Conservation (phyloP, 163 green algal species). For the Scenedesmus sp. region DNA sequence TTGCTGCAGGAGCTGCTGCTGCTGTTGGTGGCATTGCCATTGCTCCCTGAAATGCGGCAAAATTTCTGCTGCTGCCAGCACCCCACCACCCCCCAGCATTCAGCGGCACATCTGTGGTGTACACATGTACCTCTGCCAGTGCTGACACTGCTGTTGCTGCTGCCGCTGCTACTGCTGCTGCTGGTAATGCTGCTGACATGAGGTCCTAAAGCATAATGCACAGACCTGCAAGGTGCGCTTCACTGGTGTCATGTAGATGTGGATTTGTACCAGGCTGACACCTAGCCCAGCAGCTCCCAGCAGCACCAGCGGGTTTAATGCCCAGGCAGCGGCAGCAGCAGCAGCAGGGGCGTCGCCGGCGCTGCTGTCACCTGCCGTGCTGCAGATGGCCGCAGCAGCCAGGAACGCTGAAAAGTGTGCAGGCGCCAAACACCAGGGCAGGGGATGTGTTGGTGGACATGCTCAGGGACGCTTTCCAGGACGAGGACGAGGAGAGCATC, state of each 20-base stretch:
- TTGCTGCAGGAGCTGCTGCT: too few relatives aligned
- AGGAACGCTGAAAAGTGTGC: constrained; percentile 40
- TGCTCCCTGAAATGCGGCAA: too few relatives aligned
- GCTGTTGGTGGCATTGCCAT: too few relatives aligned
- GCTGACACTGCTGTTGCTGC: not conserved
- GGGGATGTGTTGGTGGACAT: not conserved
- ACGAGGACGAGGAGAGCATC: too few relatives aligned
- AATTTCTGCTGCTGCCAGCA: too few relatives aligned
- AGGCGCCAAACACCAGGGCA: not conserved
- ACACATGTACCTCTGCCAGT: too few relatives aligned
- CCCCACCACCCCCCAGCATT: not conserved
- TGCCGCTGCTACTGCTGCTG: not conserved
- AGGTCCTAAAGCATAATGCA: too few relatives aligned
- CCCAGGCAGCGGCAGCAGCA: constrained; percentile 28
- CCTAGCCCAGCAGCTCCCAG: constrained; percentile 79
- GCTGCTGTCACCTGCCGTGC: not conserved
- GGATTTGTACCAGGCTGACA: constrained; percentile 86
- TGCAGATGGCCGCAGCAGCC: constrained; percentile 45
- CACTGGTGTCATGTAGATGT: constrained; percentile 90
- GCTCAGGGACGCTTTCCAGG: too few relatives aligned
- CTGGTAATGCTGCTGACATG: too few relatives aligned
- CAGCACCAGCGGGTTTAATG: constrained; percentile 65
- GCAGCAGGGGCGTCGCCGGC: not conserved
- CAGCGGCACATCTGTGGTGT: not conserved
- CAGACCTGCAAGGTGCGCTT: constrained; percentile 66